Evolutionary conservation across 2,329 filamentous ascomycete species (phyloP).

Genomic region (Aspergillus niger): DNA sequence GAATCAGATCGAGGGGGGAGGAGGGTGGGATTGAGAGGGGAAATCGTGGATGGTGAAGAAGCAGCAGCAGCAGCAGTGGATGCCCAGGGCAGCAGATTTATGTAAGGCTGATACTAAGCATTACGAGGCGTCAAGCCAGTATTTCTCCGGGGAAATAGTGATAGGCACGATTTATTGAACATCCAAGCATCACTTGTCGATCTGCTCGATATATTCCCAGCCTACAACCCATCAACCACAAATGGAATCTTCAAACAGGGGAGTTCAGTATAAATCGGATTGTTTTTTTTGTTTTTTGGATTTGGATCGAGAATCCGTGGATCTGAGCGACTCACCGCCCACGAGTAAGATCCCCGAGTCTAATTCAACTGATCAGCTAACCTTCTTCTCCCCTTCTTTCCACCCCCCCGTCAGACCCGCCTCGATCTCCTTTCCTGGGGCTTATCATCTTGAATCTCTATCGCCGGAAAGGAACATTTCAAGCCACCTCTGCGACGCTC

Average conservation of each 20-base stretch:
- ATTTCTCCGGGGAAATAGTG: too few species aligned
- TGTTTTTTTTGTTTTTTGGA: neutral
- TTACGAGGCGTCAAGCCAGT: neutral
- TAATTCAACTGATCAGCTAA: constrained; percentile 12
- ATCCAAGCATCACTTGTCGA: too few species aligned
- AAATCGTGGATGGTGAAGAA: neutral
- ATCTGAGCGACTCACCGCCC: constrained; percentile 18
- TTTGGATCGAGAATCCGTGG: constrained; percentile 10
- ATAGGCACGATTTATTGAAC: too few species aligned
- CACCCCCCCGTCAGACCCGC: neutral
- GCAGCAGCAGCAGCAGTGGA: neutral
- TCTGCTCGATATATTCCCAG: too few species aligned
- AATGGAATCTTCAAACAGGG: neutral
- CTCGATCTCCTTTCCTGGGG: neutral
- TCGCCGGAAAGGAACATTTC: too few species aligned
- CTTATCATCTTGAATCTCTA: neutral
- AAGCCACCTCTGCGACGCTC: neutral
- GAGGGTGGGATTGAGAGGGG: neutral
- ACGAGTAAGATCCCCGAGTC: constrained; percentile 15
- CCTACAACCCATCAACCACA: neutral
- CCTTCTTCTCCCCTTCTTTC: neutral
- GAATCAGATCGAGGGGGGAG: neutral
- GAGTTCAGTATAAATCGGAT: neutral
- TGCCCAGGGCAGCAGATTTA: neutral
- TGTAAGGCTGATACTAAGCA: neutral